Evolutionary conservation across 2,329 filamentous ascomycete species (phyloP), one percentile per base, ranked within the genome.

Genomic region (Chaetomium olivaceum): DNA sequence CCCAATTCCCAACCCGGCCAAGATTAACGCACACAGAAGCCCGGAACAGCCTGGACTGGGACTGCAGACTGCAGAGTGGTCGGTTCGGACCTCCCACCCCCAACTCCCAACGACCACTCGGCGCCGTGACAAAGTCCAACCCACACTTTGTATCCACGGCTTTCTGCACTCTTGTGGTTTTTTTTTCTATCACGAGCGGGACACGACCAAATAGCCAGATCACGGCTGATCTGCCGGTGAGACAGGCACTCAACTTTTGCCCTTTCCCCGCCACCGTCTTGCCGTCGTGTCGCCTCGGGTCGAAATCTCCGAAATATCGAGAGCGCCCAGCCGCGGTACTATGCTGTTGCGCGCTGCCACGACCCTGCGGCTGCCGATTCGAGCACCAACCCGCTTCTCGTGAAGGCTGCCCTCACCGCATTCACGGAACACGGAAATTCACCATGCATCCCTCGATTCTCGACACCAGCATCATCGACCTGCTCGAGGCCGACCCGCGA

Each of bases 401-500:
- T 52, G 57, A 50, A n/a, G 59, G 64, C 51, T 58, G 64, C 58
- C 48, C 21, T 27, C 51, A 4, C 27, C 27, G 33, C 33, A 12
- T 36, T 36, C 33, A 36, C 33, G 12, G 9, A 36, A 36, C 27
- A 29, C 27, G 27, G 33, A 12, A 36, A 36, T 5, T 14, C 29
- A 62, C 46, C 8, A 73, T 73, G 72, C 65, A 69, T 66, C 64
- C 71, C 54, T 70, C 70, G n/a, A 65, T 72, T 36, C 58, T 70
- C n/a, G 64, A 69, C 59, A 63, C 75, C 66, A 73, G 74, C 71
- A 71, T 79, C 65, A 68, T 77, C 71, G 77, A 79, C 64, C 70
- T 80, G 48, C 74, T 80, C 67, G 74, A 78, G 61, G 73, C 71
- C 62, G 78, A 80, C 65, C 74, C 76, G 29, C 74, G 79, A 27